Conservation (phyloP, 2,329 filamentous ascomycete species). For the Bipolaris oryzae region DNA sequence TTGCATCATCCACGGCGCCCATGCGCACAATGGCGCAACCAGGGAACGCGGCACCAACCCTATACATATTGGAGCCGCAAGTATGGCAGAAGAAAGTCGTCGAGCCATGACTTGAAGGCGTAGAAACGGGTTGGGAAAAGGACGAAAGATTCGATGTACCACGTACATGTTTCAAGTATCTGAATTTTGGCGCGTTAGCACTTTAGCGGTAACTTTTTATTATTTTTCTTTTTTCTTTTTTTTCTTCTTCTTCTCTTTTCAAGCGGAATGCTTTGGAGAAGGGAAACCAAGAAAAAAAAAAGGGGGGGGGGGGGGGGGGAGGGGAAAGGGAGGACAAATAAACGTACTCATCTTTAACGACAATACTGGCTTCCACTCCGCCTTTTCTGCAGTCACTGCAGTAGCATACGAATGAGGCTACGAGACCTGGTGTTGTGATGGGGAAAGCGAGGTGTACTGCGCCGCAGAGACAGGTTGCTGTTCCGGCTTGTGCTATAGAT, state of each 20-base stretch:
- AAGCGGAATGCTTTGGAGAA: too few relatives aligned
- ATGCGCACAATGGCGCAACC: slow-evolving; percentile 59
- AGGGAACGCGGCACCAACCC: slow-evolving; percentile 54
- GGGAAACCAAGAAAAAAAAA: too few relatives aligned
- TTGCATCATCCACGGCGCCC: slow-evolving; percentile 68
- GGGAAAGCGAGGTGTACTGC: slow-evolving; percentile 45
- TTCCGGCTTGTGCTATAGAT: slow-evolving; percentile 24
- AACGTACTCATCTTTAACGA: slow-evolving; percentile 50
- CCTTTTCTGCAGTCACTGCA: slow-evolving; percentile 68
- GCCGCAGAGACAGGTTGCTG: slow-evolving; percentile 41
- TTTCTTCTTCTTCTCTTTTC: too few relatives aligned
- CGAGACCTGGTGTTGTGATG: slow-evolving; percentile 53
- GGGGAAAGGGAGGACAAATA: too few relatives aligned
- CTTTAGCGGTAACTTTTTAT: too few relatives aligned
- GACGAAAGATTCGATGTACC: slow-evolving; percentile 57
- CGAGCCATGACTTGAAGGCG: slow-evolving; percentile 51
- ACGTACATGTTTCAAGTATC: slow-evolving; percentile 55
- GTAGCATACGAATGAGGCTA: slow-evolving; percentile 64
- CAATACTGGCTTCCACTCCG: slow-evolving; percentile 63
- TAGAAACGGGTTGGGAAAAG: slow-evolving; percentile 48
- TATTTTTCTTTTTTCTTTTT: too few relatives aligned
- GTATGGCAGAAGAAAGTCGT: slow-evolving; percentile 66
- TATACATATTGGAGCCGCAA: slow-evolving; percentile 68
- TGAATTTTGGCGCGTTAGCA: background rate
- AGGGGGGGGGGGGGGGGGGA: too few relatives aligned